Base-by-base conservation (phyloP, 495 filamentous ascomycete genomes). In the Daldinia caldariorum region DNA sequence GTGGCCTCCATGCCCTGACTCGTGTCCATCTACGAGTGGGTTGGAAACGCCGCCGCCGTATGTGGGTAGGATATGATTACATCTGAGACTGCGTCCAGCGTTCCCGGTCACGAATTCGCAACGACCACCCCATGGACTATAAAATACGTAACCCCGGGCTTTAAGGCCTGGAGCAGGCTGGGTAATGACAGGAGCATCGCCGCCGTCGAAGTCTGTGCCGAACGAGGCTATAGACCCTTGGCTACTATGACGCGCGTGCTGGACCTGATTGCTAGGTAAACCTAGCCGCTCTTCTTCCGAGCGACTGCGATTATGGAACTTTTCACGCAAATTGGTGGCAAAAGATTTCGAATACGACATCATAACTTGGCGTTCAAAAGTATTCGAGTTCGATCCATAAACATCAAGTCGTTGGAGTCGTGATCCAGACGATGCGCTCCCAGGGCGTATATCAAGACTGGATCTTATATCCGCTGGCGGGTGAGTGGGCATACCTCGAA, bases 101-200 rank as follows among this genome's bases (percentile, higher is more conserved):
- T 87, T 84, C 63, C 91, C 89, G 4, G 91, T 92, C 6, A 85
- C 80, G 77, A 97, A 97, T 58, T 94, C 91, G 79, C 94, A 97
- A 29, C 83, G 84, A 16, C 92, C 91, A 59, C 91, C 85, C 94
- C 94, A 97, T 0, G 93, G 94, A n/a, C 89, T 92, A 41, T 83
- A 74, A 77, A 97, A 96, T 12, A 87, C 78, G 78, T 89, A 91
- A 6, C 82, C 83, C 49, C 81, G 82, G 9, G 83, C 79, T 51
- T 78, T 79, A 6, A 83, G 68, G 0, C 82, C 82, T 0, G 81
- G 81, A 0, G 82, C 81, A 0, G 83, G 82, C 7, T 80, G 76
- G 0, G 81, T 83, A 51, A 81, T 79, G 1, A 80, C 55, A 3
- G 78, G 66, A 6, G 74, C 66, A 4, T 71, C 64, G 61, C 67